Evolutionary conservation across 768 basidiomycete genomes (phyloP).

Genomic region (Lepiota venenata): DNA sequence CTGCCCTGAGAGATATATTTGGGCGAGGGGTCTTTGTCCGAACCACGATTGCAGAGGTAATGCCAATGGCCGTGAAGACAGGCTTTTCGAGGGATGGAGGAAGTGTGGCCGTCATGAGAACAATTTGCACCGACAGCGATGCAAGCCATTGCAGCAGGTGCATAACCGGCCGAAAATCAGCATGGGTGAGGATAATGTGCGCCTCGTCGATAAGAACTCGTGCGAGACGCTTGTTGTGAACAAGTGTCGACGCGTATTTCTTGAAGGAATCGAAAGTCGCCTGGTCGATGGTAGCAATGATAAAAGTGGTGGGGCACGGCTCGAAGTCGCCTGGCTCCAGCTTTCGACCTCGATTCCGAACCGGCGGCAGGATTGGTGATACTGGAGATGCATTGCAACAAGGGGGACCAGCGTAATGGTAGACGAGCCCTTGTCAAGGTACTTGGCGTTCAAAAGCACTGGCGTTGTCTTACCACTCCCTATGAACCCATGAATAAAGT

Average conservation of each 20-base stretch:
- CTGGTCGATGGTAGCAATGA: slow-evolving; percentile 12
- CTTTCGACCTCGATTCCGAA: not conserved
- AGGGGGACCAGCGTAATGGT: slow-evolving; percentile 16
- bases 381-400: slow-evolving; percentile 16
- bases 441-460: slow-evolving; percentile 6
- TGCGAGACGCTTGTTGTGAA: not conserved
- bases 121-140: no score
- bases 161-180: slow-evolving; percentile 14
- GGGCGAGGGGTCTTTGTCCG: not conserved
- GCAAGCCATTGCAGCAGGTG: slow-evolving; percentile 4
- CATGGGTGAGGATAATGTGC: slow-evolving; percentile 13
- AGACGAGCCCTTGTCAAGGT: slow-evolving; percentile 12
- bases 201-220: slow-evolving; percentile 15
- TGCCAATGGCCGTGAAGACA: not conserved
- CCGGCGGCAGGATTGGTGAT: not conserved
- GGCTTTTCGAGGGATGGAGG: not conserved
- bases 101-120: no score
- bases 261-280: not conserved
- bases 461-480: slow-evolving; percentile 15
- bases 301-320: not conserved
- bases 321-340: not conserved
- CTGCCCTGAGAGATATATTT: slow-evolving; percentile 3
- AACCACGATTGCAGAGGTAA: not conserved
- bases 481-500: no score
- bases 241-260: slow-evolving; percentile 15